These are phyloP conservation scores for Pythium scleroteichum DNA, from an alignment of 352 stramenopile genomes.

Conservation along the genomic window DNA sequence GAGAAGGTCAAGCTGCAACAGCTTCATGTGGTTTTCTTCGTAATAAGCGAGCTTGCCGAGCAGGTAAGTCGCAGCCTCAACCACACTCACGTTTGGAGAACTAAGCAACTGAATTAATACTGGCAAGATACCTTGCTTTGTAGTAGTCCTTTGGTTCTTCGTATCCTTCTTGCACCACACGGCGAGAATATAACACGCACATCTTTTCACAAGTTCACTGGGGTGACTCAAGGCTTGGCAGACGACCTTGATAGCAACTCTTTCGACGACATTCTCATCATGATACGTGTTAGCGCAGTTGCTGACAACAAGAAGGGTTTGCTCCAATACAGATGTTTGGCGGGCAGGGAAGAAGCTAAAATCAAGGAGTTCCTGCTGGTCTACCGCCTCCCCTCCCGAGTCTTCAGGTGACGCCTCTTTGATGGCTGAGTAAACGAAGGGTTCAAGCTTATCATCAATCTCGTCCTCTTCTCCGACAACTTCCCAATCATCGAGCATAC, in stretches of 20 bases:
- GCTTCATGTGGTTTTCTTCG: slow-evolving; percentile 64
- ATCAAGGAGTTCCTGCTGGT: slow-evolving; percentile 41
- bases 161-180: slow-evolving; percentile 62
- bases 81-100: slow-evolving; percentile 51
- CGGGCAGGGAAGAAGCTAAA: slow-evolving; percentile 61
- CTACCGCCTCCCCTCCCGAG: slow-evolving; percentile 7
- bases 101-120: slow-evolving; percentile 63
- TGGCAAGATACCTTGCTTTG: slow-evolving; percentile 40
- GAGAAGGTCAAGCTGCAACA: slow-evolving; percentile 61
- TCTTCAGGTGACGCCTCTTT: neutral
- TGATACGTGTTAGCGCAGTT: slow-evolving; percentile 66
- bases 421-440: slow-evolving; percentile 24
- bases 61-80: slow-evolving; percentile 63
- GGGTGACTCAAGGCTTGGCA: slow-evolving; percentile 55
- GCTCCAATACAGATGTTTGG: slow-evolving; percentile 62
- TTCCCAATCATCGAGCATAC: neutral
- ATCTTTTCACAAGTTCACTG: slow-evolving; percentile 72
- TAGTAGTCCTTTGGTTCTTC: slow-evolving; percentile 48
- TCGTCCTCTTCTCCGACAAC: slow-evolving; percentile 25
- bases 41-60: slow-evolving; percentile 65
- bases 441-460: slow-evolving; percentile 32
- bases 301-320: slow-evolving; percentile 64
- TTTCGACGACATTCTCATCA: slow-evolving; percentile 37
- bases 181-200: slow-evolving; percentile 64
- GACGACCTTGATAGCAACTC: slow-evolving; percentile 57